Evolutionary conservation across 2,329 filamentous ascomycete species (phyloP), one percentile per base, ranked within the genome.

Genomic region (Fusarium haematococcum): DNA sequence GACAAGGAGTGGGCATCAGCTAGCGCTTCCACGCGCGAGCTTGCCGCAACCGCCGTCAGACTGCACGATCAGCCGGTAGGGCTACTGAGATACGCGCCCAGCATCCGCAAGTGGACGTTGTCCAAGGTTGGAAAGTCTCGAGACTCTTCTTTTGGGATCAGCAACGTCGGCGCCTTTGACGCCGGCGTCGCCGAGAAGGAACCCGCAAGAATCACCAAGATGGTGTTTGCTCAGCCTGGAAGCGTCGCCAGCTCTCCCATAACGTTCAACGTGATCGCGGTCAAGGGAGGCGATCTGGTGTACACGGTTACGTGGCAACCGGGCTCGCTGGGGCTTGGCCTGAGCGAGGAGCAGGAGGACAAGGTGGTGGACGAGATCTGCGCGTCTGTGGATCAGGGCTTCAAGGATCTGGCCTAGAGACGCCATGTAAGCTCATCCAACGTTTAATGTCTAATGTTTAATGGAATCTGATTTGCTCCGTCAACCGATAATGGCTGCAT

Each of bases 191-290:
- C 50, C 3, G 48, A 41, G 3, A 43, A 63, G 4, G 35, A 41
- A 14, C 27, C 33, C 10, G 65, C 54, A 69, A 37, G 45, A 63
- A 63, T 79, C 16, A 74, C 57, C 0, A 69, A 74, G 4, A 68
- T 79, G 72, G 59, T 77, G 4, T 79, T 79, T 70, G 62, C 70
- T 32, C 78, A 79, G 41, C 75, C 78, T 2, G 67, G 76, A n/a
- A 68, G 73, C 32, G 67, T 75, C 20, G 60, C 54, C 11, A 69
- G 75, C 4, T 39, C 72, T 33, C 72, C 76, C 11, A 61, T 79
- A 16, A 35, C 25, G 23, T 79, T 79, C 65, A 79, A 76, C 13
- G 56, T 77, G 9, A 65, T 62, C 9, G 70, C 69, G 16, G 63
- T 74, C 39, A 79, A 74, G 61, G 74, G 67, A 43, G 67, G 71